Percentiles rank a stretch among this genome's conserved stretches.
Evolutionary conservation across 73 alveolate genomes (phyloP).

Genomic region (Tetrahymena thermophila): DNA sequence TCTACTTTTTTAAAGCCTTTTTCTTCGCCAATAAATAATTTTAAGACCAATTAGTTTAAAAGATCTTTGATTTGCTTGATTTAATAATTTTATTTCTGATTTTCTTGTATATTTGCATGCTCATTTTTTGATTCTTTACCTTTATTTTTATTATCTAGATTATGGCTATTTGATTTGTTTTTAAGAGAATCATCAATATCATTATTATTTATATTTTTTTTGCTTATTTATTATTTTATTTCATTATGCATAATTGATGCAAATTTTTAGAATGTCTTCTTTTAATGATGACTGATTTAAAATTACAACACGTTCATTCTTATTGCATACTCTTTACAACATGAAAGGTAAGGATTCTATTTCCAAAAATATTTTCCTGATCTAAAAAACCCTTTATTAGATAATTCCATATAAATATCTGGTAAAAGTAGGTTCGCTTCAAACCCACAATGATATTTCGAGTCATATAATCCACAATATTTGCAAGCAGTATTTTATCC

Average conservation of each 20-base stretch:
- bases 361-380: background rate
- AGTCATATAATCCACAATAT: background rate
- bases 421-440: background rate
- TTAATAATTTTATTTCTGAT: too few species aligned
- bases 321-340: background rate
- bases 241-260: background rate
- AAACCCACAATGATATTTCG: background rate
- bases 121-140: too few species aligned
- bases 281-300: background rate
- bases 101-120: background rate
- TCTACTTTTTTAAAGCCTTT: background rate
- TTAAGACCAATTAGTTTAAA: background rate
- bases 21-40: background rate
- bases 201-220: too few species aligned
- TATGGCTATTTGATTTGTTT: background rate
- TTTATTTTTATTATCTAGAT: background rate
- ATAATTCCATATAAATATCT: background rate
- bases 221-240: too few species aligned
- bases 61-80: background rate
- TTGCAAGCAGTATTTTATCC: background rate
- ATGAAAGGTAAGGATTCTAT: background rate
- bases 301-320: background rate
- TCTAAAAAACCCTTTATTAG: background rate
- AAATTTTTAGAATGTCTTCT: background rate
- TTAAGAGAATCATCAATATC: background rate